Evolutionary conservation across 2,329 filamentous ascomycete species (phyloP).

Genomic region (Trichoderma sp.): DNA sequence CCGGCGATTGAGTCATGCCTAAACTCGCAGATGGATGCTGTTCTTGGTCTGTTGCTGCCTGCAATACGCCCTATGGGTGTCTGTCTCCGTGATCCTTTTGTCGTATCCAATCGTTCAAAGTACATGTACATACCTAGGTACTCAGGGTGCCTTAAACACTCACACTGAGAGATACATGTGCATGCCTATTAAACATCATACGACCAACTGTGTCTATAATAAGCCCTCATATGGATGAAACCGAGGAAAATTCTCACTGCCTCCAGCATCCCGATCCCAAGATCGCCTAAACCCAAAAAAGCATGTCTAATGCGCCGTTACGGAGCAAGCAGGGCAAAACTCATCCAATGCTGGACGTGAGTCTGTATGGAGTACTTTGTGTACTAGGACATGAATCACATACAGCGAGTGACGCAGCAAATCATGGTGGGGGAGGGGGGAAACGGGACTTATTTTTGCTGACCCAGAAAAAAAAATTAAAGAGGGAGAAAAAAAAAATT

Average conservation of each 20-base stretch:
- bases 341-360: not conserved
- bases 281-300: not conserved
- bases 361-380: not conserved
- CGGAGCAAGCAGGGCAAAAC: not conserved
- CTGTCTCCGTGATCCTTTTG: not conserved
- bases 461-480: constrained; percentile 5
- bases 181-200: not conserved
- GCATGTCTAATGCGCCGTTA: not conserved
- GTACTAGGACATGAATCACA: not conserved
- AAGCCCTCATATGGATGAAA: not conserved
- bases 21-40: not conserved
- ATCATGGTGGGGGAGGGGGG: constrained; percentile 3
- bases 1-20: not conserved
- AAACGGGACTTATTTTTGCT: not conserved
- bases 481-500: constrained; percentile 24
- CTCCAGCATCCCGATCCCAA: not conserved
- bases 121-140: not conserved
- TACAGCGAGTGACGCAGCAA: not conserved
- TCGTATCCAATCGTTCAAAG: not conserved
- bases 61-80: not conserved
- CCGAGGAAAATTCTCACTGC: not conserved
- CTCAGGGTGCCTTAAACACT: too few species aligned
- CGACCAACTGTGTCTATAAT: not conserved
- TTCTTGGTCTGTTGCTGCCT: not conserved
- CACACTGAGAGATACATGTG: not conserved